These are phyloP conservation scores for Ophiocordyceps camponoti-saundersi DNA, from an alignment of 2,329 filamentous ascomycete genomes.

Conservation along the genomic window DNA sequence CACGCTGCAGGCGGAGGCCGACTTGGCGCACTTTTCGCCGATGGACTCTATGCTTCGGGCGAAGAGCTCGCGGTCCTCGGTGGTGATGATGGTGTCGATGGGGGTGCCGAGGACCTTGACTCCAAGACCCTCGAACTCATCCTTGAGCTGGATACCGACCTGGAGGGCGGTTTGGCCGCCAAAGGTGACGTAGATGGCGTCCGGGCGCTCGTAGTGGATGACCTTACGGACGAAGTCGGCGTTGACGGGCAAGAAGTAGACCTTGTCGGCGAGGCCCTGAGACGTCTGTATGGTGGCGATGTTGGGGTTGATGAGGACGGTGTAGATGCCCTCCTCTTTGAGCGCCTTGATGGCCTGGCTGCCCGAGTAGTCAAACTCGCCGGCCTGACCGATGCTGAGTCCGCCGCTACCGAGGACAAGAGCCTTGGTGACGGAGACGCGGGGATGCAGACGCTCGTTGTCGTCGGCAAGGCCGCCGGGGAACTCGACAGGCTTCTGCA, in stretches of 20 bases:
- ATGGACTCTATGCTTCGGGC: conserved; percentile 98
- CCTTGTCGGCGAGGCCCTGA: conserved; percentile 93
- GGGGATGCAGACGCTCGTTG: conserved; percentile 59
- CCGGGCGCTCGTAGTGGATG: conserved; percentile 83
- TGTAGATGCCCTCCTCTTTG: conserved; percentile 97
- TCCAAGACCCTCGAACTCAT: conserved; percentile 84
- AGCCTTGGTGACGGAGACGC: conserved; percentile 81
- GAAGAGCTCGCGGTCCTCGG: conserved; percentile 93
- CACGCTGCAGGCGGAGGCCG: conserved; percentile 74
- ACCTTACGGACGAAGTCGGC: conserved; percentile 96
- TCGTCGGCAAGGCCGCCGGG: conserved; percentile 70
- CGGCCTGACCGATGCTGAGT: conserved; percentile 91
- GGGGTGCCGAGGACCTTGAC: conserved; percentile 92
- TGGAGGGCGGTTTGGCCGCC: conserved; percentile 94
- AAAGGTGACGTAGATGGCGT: conserved; percentile 95
- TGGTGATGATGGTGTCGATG: conserved; percentile 96
- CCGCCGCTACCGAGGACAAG: conserved; percentile 88
- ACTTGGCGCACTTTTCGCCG: conserved; percentile 94
- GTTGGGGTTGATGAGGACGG: conserved; percentile 95
- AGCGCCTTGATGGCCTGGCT: conserved; percentile 97
- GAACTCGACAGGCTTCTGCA: conserved; percentile 65
- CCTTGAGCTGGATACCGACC: conserved; percentile 93
- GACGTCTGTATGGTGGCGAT: conserved; percentile 98
- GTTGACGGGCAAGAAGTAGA: conserved; percentile 95
- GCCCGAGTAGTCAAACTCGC: conserved; percentile 97